Evolutionary conservation across 2,329 filamentous ascomycete genomes (phyloP).

Genomic region (Fusarium sp.): DNA sequence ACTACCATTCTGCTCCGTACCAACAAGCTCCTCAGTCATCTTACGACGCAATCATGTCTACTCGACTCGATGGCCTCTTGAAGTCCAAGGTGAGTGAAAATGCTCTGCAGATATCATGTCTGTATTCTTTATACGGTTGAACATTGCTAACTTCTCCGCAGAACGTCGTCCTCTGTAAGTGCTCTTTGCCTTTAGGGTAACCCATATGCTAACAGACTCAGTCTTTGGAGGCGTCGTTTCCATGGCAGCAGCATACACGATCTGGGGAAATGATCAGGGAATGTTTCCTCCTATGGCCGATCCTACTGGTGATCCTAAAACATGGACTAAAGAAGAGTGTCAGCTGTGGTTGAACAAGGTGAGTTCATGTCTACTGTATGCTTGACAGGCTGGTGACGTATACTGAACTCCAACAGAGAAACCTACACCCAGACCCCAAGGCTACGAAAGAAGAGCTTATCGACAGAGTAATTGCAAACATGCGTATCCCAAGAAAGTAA

Average conservation of each 20-base stretch:
- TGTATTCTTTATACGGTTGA: accelerated
- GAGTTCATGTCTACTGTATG: constrained; percentile 42
- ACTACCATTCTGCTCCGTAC: too few relatives aligned
- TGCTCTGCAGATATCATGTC: accelerated
- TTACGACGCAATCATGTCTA: constrained; percentile 33
- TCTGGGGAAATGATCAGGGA: constrained; percentile 78
- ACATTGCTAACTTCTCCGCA: constrained; percentile 48
- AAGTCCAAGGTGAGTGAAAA: constrained; percentile 41
- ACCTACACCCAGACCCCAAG: constrained; percentile 57
- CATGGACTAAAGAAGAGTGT: constrained; percentile 85
- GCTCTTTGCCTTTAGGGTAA: constrained; percentile 37
- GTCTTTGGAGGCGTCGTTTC: constrained; percentile 37
- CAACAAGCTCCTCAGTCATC: not conserved
- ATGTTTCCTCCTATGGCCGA: constrained; percentile 82
- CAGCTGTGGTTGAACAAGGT: constrained; percentile 84
- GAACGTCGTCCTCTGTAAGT: constrained; percentile 76
- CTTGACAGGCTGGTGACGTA: not conserved
- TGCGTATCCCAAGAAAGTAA: constrained; percentile 55
- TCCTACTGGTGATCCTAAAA: constrained; percentile 77
- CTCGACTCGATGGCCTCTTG: constrained; percentile 40
- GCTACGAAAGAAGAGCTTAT: constrained; percentile 61
- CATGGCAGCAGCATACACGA: constrained; percentile 75
- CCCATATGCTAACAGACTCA: constrained; percentile 11
- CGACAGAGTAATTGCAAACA: constrained; percentile 60
- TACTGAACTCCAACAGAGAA: constrained; percentile 52